Conservation (phyloP, 345 rosid species). For the Linum lewisii region DNA sequence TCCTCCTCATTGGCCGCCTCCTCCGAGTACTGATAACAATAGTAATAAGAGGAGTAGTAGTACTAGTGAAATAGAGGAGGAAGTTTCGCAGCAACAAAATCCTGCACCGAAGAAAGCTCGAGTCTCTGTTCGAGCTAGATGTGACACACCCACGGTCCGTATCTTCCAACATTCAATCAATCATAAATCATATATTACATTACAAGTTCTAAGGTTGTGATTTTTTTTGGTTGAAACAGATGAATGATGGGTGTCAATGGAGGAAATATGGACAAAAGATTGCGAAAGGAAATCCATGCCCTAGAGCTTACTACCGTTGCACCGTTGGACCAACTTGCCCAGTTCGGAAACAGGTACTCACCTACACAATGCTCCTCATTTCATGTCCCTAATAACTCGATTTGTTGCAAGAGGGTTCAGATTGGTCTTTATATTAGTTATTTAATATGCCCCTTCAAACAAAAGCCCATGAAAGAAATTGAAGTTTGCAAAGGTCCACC, state of each 20-base stretch:
- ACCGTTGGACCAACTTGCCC: conserved; percentile 78
- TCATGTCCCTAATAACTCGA: too few relatives aligned
- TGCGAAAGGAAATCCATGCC: conserved; percentile 91
- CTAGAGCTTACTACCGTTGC: conserved; percentile 93
- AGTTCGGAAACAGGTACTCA: conserved; percentile 73
- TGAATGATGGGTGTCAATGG: conserved; percentile 98
- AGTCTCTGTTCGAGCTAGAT: conserved; percentile 83
- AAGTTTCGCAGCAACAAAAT: conserved; percentile 38
- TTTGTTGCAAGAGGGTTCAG: too few relatives aligned
- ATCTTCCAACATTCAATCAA: too few relatives aligned
- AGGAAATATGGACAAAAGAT: conserved; percentile 94
- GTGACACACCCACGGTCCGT: conserved; percentile 80
- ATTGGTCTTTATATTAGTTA: too few relatives aligned
- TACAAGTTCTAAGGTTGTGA: too few relatives aligned
- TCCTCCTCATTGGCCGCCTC: too few relatives aligned
- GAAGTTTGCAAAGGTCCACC: too few relatives aligned
- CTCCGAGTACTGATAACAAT: conserved; percentile 16
- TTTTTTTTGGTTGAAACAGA: conserved; percentile 28
- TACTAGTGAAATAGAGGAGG: too few relatives aligned
- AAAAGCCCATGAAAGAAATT: too few relatives aligned
- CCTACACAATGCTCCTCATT: neutral
- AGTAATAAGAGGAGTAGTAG: conserved; percentile 28
- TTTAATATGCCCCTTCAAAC: too few relatives aligned
- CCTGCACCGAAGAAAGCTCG: conserved; percentile 58
- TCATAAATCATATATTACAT: too few relatives aligned